Evolutionary conservation across 208 protist genomes (phyloP), one percentile per base, ranked within the genome.

Genomic region (Balamuthia mandrillaris): DNA sequence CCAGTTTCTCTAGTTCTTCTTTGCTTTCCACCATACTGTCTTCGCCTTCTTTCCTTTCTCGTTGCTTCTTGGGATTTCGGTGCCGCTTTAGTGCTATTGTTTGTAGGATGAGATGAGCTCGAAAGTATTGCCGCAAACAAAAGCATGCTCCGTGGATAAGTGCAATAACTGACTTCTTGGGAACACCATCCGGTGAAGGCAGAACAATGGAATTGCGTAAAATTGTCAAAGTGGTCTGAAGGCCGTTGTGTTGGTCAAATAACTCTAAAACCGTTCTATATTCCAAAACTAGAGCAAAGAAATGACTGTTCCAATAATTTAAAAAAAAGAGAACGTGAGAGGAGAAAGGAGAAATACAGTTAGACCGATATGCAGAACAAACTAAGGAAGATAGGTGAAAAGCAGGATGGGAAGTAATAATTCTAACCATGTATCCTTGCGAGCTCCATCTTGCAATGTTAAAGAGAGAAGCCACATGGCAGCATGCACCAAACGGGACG

Each of bases 71-170:
- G n/a, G n/a, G n/a, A n/a, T n/a, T n/a, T n/a, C n/a, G n/a, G n/a
- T n/a, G n/a, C n/a, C n/a, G n/a, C n/a, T n/a, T n/a, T n/a, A n/a
- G n/a, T n/a, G n/a, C n/a, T n/a, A n/a, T n/a, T n/a, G n/a, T n/a
- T 41, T 86, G 70, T 14, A 86, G 37, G 24, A 87, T 14, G 44
- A 87, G 60, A 37, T 87, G 84, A 7, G 84, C 42, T 18, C 84
- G 83, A 18, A 87, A 87, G 79, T 87, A 87, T 37, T 87, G 84
- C 72, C 68, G 51, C 24, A 87, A 74, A 37, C n/a, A 75, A 4
- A 84, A 52, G 42, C 4, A 14, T 58, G 58, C 68, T 4, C 52
- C 75, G 37, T 83, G 75, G 12, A 83, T 68, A 41, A 83, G 56
- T 24, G 75, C 61, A 42, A 83, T 68, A 39, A 83, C 66, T 44